phyloP scores from a whole-genome alignment of 2,329 filamentous ascomycete genomes.

The Gyromitra esculenta region DNA sequence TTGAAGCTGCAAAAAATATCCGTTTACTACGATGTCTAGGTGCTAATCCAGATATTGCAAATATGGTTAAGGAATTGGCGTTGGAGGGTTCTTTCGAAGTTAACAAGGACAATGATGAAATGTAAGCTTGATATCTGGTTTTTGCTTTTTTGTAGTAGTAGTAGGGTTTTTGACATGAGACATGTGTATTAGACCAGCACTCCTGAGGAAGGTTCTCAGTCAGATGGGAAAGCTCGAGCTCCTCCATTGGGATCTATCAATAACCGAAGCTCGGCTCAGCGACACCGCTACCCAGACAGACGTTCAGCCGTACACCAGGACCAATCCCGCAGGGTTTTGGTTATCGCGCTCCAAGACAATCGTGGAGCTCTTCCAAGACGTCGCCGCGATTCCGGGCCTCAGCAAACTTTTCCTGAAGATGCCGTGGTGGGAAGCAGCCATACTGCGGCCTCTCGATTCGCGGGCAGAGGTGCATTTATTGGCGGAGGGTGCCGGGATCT shows the following conservation, averaged over 20 bases:
- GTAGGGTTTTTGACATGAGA: slow-evolving; percentile 2
- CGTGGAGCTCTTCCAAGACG: slow-evolving; percentile 36
- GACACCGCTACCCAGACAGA: slow-evolving; percentile 4
- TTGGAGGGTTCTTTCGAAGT: slow-evolving; percentile 36
- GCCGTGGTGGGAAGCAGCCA: slow-evolving; percentile 46
- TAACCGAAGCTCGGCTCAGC: slow-evolving; percentile 30
- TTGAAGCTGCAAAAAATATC: slow-evolving; percentile 25
- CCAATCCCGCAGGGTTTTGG: slow-evolving; percentile 41
- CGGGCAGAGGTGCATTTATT: slow-evolving; percentile 40
- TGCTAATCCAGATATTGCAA: slow-evolving; percentile 24
- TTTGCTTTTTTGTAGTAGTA: too few species aligned
- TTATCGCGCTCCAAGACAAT: slow-evolving; percentile 36
- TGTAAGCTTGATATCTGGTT: slow-evolving; percentile 21
- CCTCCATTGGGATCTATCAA: slow-evolving; percentile 42
- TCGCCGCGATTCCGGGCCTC: slow-evolving; percentile 34
- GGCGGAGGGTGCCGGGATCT: slow-evolving; percentile 39
- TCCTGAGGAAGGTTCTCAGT: slow-evolving; percentile 40
- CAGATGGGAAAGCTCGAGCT: slow-evolving; percentile 36
- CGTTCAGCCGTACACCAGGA: slow-evolving; percentile 30
- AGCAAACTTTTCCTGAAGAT: slow-evolving; percentile 40
- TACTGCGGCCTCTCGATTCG: slow-evolving; percentile 27
- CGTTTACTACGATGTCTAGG: slow-evolving; percentile 25
- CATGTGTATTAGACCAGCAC: slow-evolving; percentile 8
- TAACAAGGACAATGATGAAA: neutral
- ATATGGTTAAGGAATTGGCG: slow-evolving; percentile 31